Evolutionary conservation across 2,329 filamentous ascomycete genomes (phyloP).

Genomic region (Colletotrichum sp.): DNA sequence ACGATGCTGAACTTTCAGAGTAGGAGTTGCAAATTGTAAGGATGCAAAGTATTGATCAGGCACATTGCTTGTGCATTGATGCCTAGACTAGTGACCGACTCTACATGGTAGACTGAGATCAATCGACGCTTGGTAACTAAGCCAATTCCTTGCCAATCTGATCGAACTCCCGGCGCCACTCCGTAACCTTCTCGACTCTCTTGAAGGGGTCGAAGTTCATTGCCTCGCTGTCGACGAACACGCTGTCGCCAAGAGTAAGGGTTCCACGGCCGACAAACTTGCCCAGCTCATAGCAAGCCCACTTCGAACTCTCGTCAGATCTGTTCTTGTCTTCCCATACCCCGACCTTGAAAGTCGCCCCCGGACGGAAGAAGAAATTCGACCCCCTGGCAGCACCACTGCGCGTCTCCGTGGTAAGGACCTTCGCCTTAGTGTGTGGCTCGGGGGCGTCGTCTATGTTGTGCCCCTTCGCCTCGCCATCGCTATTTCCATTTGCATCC

Average conservation of each 20-base stretch:
- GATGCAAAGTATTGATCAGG: not conserved
- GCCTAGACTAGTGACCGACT: not conserved
- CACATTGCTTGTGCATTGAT: not conserved
- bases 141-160: constrained; percentile 27
- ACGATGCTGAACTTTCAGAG: not conserved
- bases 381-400: constrained; percentile 22
- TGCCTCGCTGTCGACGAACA: constrained; percentile 35
- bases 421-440: not conserved
- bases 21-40: not conserved
- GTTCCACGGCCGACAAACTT: constrained; percentile 24
- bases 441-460: not conserved
- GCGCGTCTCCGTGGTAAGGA: constrained; percentile 24
- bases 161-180: constrained; percentile 33
- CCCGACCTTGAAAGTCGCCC: constrained; percentile 29
- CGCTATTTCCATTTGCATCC: not conserved
- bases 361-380: constrained; percentile 36
- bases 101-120: not conserved
- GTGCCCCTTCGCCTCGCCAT: not conserved
- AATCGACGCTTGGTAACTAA: not conserved
- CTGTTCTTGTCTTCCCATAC: constrained; percentile 32
- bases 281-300: constrained; percentile 21
- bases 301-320: constrained; percentile 16
- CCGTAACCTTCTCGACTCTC: constrained; percentile 29
- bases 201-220: constrained; percentile 37
- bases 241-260: constrained; percentile 28